Evolutionary conservation across 2,329 filamentous ascomycete genomes (phyloP), one percentile per base, ranked within the genome.

Genomic region (Epichloe gansuensis): DNA sequence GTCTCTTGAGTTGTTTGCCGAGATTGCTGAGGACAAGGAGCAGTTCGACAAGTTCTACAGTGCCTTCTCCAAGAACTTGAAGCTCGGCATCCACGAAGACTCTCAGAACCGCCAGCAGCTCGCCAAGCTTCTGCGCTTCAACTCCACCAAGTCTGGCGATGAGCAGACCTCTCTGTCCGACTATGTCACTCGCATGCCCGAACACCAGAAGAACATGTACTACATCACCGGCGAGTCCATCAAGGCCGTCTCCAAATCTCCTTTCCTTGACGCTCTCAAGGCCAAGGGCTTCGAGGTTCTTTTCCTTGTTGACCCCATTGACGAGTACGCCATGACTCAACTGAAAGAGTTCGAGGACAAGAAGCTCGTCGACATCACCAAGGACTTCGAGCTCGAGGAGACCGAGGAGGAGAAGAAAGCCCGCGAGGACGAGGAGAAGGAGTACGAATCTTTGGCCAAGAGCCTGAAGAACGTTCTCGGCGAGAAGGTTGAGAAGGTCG

Each of bases 131-230:
- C 88, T 98, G 69, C 90, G 93, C 73, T 98, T 91, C 86, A 86
- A 87, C 84, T 96, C 91, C 56, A 98, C 93, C 80, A 97, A 96
- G 85, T 95, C 91, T 73, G 91, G 88, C 61, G 91, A 95, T 65
- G 93, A 98, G 80, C 75, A 80, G 68, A 97, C 91, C 63, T 98
- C 93, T 52, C 88, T 98, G 70, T 72, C 85, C 58, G 93, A 98
- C 86, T 98, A 98, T 75, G 81, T 97, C 72, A 96, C 93, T 62
- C 93, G 93, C 77, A 98, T 98, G 93, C 86, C 89, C 56, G 91
- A 97, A 82, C 91, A 97, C 82, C 93, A 98, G 85, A 96, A 97
- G 86, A 91, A 98, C 78, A 90, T 98, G 76, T 98, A 98, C 86
- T 98, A 97, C 88, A 98, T 98, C 82, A 98, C 93, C 59, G 93